These are phyloP conservation scores for Trichoderma oligosporum DNA, from an alignment of 2,329 filamentous ascomycete genomes.

Conservation along the genomic window DNA sequence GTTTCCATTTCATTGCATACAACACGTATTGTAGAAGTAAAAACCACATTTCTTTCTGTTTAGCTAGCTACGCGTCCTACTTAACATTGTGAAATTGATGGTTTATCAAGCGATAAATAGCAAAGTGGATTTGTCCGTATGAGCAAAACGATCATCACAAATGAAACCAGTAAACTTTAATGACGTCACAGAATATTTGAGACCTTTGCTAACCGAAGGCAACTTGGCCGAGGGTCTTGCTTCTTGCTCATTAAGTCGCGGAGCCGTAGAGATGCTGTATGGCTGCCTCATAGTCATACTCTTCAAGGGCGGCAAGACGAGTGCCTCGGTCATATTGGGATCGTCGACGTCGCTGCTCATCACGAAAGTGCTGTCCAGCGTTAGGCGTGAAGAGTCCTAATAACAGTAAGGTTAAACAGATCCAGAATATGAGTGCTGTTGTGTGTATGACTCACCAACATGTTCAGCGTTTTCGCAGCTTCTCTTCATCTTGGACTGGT, in stretches of 20 bases:
- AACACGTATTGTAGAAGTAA: slow-evolving; percentile 7
- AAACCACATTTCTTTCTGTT: slow-evolving; percentile 1
- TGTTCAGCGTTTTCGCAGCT: slow-evolving; percentile 84
- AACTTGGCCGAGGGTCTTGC: neutral
- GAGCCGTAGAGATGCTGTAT: slow-evolving; percentile 39
- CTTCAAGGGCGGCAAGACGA: slow-evolving; percentile 63
- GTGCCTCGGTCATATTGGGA: slow-evolving; percentile 82
- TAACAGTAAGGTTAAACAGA: neutral
- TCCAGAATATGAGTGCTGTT: neutral
- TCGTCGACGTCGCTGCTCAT: slow-evolving; percentile 70
- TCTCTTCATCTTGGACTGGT: slow-evolving; percentile 80
- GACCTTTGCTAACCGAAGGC: neutral
- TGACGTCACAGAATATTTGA: neutral
- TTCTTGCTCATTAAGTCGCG: slow-evolving; percentile 6
- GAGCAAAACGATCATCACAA: slow-evolving; percentile 14
- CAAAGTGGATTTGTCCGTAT: slow-evolving; percentile 16
- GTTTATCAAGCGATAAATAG: slow-evolving; percentile 21
- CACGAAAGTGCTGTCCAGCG: slow-evolving; percentile 66
- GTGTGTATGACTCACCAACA: slow-evolving; percentile 58
- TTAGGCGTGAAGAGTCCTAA: slow-evolving; percentile 76
- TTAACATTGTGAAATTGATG: slow-evolving; percentile 21
- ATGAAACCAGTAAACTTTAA: slow-evolving; percentile 15
- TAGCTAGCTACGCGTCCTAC: slow-evolving; percentile 21
- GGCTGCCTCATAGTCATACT: slow-evolving; percentile 51
- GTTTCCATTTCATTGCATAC: neutral